These are phyloP conservation scores for Sarcocystis neurona DNA, from an alignment of 169 alveolate species.

Conservation along the genomic window DNA sequence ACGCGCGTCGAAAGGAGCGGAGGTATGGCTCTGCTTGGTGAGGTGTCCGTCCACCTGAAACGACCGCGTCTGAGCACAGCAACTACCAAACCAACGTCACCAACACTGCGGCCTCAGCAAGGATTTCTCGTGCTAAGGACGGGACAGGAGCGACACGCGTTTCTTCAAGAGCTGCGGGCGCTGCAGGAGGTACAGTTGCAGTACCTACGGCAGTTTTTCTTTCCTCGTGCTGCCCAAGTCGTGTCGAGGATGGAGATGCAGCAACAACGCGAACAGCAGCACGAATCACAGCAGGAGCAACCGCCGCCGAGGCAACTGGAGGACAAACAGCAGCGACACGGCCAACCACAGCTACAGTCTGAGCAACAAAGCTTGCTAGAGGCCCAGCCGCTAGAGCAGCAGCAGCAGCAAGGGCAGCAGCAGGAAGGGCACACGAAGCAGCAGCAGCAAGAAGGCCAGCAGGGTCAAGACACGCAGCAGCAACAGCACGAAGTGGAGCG, in stretches of 20 bases:
- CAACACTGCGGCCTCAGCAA: not conserved
- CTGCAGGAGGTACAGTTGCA: slow-evolving; percentile 5
- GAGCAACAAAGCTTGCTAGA: too few species aligned
- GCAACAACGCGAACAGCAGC: not conserved
- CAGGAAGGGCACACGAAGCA: too few species aligned
- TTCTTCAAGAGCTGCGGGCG: not conserved
- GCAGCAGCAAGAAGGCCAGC: too few species aligned
- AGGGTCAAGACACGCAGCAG: too few species aligned
- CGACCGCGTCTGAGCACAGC: not conserved
- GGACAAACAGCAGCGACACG: too few species aligned
- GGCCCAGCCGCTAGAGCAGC: too few species aligned
- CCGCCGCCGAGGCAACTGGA: too few species aligned
- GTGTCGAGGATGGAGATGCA: not conserved
- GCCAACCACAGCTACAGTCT: too few species aligned
- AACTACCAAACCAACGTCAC: not conserved
- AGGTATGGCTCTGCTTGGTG: too few species aligned
- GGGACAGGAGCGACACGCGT: slow-evolving; percentile 12
- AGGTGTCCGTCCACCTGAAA: slow-evolving; percentile 7
- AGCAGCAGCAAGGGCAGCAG: too few species aligned
- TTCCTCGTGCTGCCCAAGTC: not conserved
- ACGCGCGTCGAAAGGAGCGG: too few species aligned
- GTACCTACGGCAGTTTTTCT: not conserved
- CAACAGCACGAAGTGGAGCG: too few species aligned
- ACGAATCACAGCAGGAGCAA: not conserved
- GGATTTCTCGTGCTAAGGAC: not conserved